These are phyloP conservation scores for Bolboschoenoplectus hybrid DNA, from an alignment of 202 grass and related monocot genomes.

Conservation along the genomic window DNA sequence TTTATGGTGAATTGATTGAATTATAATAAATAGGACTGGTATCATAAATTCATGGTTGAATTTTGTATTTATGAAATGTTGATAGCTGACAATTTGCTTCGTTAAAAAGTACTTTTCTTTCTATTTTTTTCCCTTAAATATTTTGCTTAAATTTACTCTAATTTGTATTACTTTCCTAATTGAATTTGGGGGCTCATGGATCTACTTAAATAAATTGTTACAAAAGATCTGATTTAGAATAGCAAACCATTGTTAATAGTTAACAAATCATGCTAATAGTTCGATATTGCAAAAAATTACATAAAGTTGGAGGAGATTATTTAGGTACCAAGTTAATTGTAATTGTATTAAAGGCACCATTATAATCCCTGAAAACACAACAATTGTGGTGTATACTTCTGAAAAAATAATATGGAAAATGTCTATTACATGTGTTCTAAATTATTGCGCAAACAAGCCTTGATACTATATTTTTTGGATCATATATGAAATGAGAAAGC, in stretches of 20 bases:
- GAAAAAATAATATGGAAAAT: background rate
- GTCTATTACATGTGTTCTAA: background rate
- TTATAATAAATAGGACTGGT: background rate
- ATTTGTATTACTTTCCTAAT: background rate
- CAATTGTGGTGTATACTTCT: background rate
- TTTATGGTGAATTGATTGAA: background rate
- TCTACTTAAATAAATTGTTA: background rate
- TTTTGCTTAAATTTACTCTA: background rate
- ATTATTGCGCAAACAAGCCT: background rate
- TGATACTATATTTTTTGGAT: background rate
- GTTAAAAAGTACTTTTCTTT: background rate
- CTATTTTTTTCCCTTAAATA: background rate
- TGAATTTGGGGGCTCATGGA: background rate
- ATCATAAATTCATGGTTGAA: background rate
- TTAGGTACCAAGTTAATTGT: slow-evolving; percentile 15
- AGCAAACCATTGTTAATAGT: background rate
- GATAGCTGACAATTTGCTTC: background rate
- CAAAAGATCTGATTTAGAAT: background rate
- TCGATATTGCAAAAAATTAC: background rate
- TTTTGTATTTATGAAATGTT: background rate
- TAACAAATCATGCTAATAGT: background rate
- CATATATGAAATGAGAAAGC: slow-evolving; percentile 1
- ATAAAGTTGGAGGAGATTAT: background rate
- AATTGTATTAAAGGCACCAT: background rate
- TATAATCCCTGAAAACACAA: background rate